These are phyloP conservation scores for Aureobasidium sp. DNA, from an alignment of 2,329 filamentous ascomycete species.

Conservation along the genomic window DNA sequence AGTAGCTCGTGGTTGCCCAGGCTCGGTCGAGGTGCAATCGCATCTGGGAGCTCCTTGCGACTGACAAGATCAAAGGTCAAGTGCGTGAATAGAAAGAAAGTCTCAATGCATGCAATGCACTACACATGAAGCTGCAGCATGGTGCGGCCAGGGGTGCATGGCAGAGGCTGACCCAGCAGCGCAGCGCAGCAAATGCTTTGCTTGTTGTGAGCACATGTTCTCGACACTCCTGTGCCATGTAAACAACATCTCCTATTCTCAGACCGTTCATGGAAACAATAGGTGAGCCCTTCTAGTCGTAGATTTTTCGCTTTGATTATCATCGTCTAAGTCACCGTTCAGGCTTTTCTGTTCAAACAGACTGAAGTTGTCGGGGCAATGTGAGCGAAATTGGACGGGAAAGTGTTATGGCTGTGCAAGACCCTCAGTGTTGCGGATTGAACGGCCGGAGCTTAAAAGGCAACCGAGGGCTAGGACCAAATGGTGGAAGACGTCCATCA, in stretches of 20 bases:
- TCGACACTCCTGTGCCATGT: neutral
- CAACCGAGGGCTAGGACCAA: neutral
- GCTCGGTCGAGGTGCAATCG: neutral
- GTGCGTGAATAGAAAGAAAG: neutral
- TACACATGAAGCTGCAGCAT: neutral
- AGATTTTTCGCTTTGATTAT: constrained; percentile 2
- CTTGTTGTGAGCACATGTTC: neutral
- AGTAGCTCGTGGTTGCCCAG: neutral
- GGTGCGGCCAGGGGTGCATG: constrained; percentile 14
- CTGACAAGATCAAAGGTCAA: neutral
- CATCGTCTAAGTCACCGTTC: neutral
- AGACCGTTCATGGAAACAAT: neutral
- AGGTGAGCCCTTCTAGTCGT: neutral
- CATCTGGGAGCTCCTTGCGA: neutral
- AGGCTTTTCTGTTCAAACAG: constrained; percentile 1
- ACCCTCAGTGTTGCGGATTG: constrained; percentile 5
- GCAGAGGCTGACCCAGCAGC: neutral
- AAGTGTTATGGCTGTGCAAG: constrained; percentile 6
- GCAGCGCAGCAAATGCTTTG: neutral
- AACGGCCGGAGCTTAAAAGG: constrained; percentile 2
- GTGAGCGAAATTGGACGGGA: constrained; percentile 6
- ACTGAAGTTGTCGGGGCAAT: constrained; percentile 9
- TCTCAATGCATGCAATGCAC: neutral
- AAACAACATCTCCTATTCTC: constrained; percentile 9
- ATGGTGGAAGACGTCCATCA: neutral